These are phyloP conservation scores for Ganoderma lingzhi DNA, from an alignment of 1,284 basidiomycete species.

Conservation along the genomic window DNA sequence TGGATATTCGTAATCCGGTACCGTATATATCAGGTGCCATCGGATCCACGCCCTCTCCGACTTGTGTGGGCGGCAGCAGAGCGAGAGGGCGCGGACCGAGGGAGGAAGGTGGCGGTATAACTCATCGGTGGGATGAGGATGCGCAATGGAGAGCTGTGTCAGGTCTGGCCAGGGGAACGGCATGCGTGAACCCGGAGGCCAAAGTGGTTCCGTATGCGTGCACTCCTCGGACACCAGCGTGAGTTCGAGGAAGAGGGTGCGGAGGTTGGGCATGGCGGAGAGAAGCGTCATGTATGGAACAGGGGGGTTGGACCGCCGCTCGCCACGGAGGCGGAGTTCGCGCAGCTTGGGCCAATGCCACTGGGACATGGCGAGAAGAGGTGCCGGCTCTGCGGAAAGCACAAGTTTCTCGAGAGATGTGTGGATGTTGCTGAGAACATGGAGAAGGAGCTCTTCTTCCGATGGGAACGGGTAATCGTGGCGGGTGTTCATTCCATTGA, in stretches of 20 bases:
- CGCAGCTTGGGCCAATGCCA: not conserved
- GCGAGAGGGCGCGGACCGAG: not conserved
- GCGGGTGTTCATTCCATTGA: not conserved
- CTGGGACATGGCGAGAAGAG: not conserved
- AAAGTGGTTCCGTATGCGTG: not conserved
- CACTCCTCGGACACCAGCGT: not conserved
- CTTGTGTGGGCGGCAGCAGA: not conserved
- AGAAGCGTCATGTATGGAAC: not conserved
- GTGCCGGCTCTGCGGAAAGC: not conserved
- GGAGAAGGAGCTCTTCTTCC: not conserved
- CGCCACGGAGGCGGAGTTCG: not conserved
- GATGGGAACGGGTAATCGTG: not conserved
- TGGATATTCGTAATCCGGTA: not conserved
- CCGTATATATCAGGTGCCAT: not conserved
- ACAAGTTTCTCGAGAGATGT: not conserved
- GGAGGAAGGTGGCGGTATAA: not conserved
- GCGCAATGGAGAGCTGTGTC: not conserved
- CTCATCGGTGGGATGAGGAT: conserved; percentile 10
- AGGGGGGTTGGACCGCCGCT: not conserved
- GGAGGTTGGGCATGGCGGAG: not conserved
- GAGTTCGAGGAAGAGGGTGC: not conserved
- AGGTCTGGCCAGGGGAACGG: conserved; percentile 2
- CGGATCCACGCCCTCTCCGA: not conserved
- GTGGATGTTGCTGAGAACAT: not conserved
- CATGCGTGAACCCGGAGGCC: not conserved